These are phyloP conservation scores for Sphaerulina vaccinii DNA, from an alignment of 2,329 filamentous ascomycete genomes.

Conservation along the genomic window DNA sequence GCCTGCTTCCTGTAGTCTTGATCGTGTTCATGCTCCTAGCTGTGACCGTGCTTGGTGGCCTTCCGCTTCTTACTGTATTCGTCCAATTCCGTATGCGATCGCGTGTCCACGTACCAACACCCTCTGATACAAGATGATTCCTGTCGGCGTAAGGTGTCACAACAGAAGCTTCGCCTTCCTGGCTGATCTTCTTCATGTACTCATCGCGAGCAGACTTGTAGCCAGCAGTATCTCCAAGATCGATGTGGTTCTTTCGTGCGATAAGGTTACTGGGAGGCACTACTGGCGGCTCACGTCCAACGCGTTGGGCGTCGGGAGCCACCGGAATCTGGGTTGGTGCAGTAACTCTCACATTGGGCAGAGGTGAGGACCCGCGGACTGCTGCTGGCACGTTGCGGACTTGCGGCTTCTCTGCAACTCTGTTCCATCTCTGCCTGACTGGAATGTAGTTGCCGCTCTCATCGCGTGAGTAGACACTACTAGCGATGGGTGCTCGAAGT, in stretches of 20 bases:
- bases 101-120: not conserved
- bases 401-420: not conserved
- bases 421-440: conserved; percentile 4
- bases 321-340: not conserved
- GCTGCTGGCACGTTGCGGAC: not conserved
- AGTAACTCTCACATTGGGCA: not conserved
- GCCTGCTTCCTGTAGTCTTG: conserved; percentile 7
- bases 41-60: conserved; percentile 6
- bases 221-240: not conserved
- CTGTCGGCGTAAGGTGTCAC: too few species aligned
- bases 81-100: conserved; percentile 5
- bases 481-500: conserved; percentile 1
- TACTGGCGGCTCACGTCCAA: not conserved
- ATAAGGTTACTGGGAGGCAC: conserved; percentile 1
- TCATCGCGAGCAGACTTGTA: conserved; percentile 1
- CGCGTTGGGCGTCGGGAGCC: not conserved
- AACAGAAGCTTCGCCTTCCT: not conserved
- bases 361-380: not conserved
- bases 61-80: not conserved
- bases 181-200: not conserved
- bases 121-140: not conserved
- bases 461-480: conserved; percentile 13
- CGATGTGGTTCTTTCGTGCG: conserved; percentile 3
- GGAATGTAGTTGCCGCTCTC: conserved; percentile 6
- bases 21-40: conserved; percentile 1